These are phyloP conservation scores for Tylopilus sp. DNA, from an alignment of 768 basidiomycete genomes.

Conservation along the genomic window DNA sequence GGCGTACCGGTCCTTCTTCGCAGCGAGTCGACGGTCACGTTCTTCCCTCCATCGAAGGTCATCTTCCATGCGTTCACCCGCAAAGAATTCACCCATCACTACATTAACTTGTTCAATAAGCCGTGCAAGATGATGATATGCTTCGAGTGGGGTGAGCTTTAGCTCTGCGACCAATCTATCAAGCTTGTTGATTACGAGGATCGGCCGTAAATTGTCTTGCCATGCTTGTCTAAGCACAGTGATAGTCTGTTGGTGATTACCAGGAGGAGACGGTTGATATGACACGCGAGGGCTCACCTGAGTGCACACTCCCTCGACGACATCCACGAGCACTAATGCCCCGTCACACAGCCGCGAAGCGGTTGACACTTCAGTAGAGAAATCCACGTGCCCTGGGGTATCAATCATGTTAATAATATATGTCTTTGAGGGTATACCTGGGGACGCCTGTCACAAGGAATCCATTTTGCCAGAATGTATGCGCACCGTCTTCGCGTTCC, in stretches of 20 bases:
- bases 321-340: conserved; percentile 92
- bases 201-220: conserved; percentile 81
- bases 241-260: conserved; percentile 62
- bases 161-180: conserved; percentile 94
- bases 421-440: conserved; percentile 58
- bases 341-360: conserved; percentile 94
- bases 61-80: conserved; percentile 94
- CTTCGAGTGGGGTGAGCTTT: conserved; percentile 85
- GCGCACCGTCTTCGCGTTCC: conserved; percentile 62
- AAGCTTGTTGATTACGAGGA: conserved; percentile 96
- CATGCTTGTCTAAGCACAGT: conserved; percentile 94
- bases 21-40: conserved; percentile 74
- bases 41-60: conserved; percentile 93
- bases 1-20: conserved; percentile 67
- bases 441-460: conserved; percentile 33
- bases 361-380: conserved; percentile 94
- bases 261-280: neutral
- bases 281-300: conserved; percentile 57
- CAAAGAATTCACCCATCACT: conserved; percentile 96
- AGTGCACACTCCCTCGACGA: conserved; percentile 97
- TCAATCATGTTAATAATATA: conserved; percentile 96
- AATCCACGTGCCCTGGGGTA: conserved; percentile 98
- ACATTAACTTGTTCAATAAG: conserved; percentile 97
- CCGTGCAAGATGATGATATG: conserved; percentile 89
- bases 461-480: conserved; percentile 1